Evolutionary conservation across 202 grass and related monocot species (phyloP).

Genomic region (Schoenoplectus tabernaemontani): DNA sequence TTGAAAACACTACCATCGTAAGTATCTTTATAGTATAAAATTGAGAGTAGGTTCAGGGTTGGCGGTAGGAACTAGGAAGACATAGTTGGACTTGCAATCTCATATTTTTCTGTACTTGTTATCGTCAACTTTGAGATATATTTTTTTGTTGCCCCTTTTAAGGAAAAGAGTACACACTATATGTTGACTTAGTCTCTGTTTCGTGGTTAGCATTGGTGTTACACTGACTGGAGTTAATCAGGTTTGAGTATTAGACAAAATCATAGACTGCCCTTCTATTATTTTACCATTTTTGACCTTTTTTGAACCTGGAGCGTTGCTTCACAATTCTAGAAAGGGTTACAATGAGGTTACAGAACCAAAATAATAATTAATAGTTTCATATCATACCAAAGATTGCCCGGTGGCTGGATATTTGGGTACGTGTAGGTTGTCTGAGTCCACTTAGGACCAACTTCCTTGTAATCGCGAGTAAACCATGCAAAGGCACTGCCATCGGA

Average conservation of each 20-base stretch:
- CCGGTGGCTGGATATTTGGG: constrained; percentile 62
- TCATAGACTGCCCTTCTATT: not conserved
- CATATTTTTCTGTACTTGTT: too few relatives aligned
- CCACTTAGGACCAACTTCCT: constrained; percentile 30
- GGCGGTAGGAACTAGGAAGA: not conserved
- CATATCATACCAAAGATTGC: constrained; percentile 42
- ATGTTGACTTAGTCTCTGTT: not conserved
- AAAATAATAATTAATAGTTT: not conserved
- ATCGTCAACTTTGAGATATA: not conserved
- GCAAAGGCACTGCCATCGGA: constrained; percentile 52
- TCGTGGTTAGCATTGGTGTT: not conserved
- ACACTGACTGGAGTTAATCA: not conserved
- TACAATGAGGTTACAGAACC: not conserved
- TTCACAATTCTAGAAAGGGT: not conserved
- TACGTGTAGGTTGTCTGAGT: constrained; percentile 44
- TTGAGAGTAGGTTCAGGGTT: not conserved
- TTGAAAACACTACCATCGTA: not conserved
- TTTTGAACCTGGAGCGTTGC: not conserved
- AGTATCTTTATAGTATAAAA: not conserved
- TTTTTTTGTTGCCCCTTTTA: not conserved
- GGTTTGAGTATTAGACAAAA: not conserved
- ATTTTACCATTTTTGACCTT: not conserved
- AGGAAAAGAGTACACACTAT: not conserved
- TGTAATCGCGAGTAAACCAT: constrained; percentile 61
- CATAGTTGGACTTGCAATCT: too few relatives aligned